Conservation (phyloP, 768 basidiomycete species). For the Coprinopsis sp. region DNA sequence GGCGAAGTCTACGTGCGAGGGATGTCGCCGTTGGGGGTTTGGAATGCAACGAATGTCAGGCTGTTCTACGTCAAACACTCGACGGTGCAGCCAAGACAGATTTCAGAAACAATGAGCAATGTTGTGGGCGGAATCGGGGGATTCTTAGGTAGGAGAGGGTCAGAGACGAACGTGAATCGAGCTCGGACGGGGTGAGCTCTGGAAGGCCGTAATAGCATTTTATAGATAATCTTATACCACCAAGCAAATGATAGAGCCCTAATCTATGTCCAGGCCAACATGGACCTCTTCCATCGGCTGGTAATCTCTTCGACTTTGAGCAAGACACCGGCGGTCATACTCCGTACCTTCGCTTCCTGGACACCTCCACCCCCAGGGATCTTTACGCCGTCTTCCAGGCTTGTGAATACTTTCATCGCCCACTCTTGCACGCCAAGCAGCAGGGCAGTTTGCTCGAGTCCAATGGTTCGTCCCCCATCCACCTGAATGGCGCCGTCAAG, state of each 20-base stretch:
- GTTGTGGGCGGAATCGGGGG: slow-evolving; percentile 83
- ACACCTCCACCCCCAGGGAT: slow-evolving; percentile 62
- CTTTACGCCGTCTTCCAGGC: slow-evolving; percentile 59
- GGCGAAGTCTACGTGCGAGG: slow-evolving; percentile 91
- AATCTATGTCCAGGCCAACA: slow-evolving; percentile 20
- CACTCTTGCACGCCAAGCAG: slow-evolving; percentile 76
- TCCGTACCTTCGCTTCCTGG: slow-evolving; percentile 55
- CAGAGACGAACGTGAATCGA: slow-evolving; percentile 25
- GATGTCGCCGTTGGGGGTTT: slow-evolving; percentile 82
- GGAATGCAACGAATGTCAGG: slow-evolving; percentile 86
- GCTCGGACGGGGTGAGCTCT: not conserved
- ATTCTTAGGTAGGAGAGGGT: slow-evolving; percentile 48
- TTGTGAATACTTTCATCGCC: slow-evolving; percentile 63
- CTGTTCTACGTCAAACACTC: slow-evolving; percentile 91
- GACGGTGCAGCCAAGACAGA: slow-evolving; percentile 60
- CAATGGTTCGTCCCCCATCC: slow-evolving; percentile 71
- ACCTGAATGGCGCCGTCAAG: slow-evolving; percentile 71
- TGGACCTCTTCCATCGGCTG: slow-evolving; percentile 25
- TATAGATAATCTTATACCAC: too few relatives aligned
- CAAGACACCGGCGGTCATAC: slow-evolving; percentile 75
- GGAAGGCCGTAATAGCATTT: not conserved
- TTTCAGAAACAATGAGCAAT: slow-evolving; percentile 74
- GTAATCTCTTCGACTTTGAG: slow-evolving; percentile 61
- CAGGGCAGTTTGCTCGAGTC: slow-evolving; percentile 70
- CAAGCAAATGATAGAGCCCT: too few relatives aligned